These are phyloP conservation scores for Xylaria polymorpha DNA, from an alignment of 2,329 filamentous ascomycete species.

Conservation along the genomic window DNA sequence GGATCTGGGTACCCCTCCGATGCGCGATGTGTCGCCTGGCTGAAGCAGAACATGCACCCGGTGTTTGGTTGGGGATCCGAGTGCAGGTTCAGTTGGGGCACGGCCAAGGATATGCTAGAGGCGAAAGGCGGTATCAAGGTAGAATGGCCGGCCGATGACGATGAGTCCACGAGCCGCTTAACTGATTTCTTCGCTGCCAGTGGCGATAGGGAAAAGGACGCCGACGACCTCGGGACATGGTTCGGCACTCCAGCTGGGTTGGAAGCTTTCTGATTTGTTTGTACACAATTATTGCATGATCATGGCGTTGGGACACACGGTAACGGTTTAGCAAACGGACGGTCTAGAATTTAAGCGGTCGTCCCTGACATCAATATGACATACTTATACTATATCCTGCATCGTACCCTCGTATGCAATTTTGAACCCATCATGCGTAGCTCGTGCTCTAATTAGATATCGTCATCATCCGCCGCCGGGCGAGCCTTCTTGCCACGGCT, in stretches of 20 bases:
- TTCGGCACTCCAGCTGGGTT: conserved; percentile 79
- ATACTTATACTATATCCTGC: conserved; percentile 48
- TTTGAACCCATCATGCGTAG: conserved; percentile 32
- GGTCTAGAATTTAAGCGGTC: conserved; percentile 30
- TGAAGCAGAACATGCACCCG: conserved; percentile 88
- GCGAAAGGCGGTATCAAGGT: conserved; percentile 77
- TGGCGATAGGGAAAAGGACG: conserved; percentile 58
- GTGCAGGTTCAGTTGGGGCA: conserved; percentile 95
- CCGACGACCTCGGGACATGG: conserved; percentile 80
- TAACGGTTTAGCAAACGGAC: conserved; percentile 28
- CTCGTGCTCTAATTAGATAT: conserved; percentile 57
- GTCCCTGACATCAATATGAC: conserved; percentile 38
- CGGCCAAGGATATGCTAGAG: conserved; percentile 92
- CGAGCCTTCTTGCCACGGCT: conserved; percentile 66
- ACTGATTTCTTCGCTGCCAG: conserved; percentile 76
- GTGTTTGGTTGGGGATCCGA: conserved; percentile 96
- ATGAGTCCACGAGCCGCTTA: conserved; percentile 74
- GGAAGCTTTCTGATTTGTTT: conserved; percentile 71
- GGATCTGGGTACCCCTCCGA: conserved; percentile 96
- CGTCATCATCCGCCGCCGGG: conserved; percentile 65
- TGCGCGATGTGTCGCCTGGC: conserved; percentile 80
- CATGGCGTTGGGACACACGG: conserved; percentile 42
- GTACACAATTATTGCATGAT: conserved; percentile 36
- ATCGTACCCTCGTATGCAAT: conserved; percentile 35
- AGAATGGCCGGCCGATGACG: conserved; percentile 84